A percentile compares a stretch with the other conserved stretches of the same genome.
Evolutionary conservation across 2,329 filamentous ascomycete species (phyloP).

Genomic region (Pseudocercospora vitis): DNA sequence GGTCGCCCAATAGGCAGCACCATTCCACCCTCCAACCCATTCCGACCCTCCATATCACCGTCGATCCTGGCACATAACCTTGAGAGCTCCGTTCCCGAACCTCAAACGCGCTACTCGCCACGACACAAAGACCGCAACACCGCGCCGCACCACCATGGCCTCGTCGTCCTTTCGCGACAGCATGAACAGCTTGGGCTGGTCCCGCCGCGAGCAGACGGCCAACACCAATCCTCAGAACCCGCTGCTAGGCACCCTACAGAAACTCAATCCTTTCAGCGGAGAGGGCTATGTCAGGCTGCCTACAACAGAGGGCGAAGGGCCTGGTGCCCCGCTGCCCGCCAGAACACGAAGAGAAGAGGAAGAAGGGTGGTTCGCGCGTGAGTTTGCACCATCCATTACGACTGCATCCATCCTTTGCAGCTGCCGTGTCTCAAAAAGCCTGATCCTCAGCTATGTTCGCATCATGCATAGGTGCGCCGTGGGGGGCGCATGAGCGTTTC

Average conservation of each 20-base stretch:
- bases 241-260: conserved; percentile 79
- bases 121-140: conserved; percentile 21
- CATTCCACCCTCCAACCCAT: conserved; percentile 20
- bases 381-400: conserved; percentile 50
- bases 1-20: conserved; percentile 33
- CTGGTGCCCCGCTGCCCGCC: conserved; percentile 83
- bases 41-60: conserved; percentile 13
- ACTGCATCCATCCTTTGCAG: conserved; percentile 8
- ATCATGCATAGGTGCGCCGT: conserved; percentile 21
- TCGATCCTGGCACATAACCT: conserved; percentile 18
- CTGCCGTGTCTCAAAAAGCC: conserved; percentile 15
- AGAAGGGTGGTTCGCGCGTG: conserved; percentile 92
- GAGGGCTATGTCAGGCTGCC: conserved; percentile 89
- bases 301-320: conserved; percentile 69
- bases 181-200: conserved; percentile 93
- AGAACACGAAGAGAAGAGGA: conserved; percentile 86
- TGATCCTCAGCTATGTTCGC: conserved; percentile 22
- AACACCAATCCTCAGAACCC: conserved; percentile 72
- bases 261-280: conserved; percentile 81
- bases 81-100: conserved; percentile 18
- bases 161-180: conserved; percentile 88
- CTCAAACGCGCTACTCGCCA: conserved; percentile 26
- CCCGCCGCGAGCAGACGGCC: conserved; percentile 76
- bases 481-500: conserved; percentile 23
- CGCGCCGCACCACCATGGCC: conserved; percentile 62